Percentiles rank a stretch among this genome's conserved stretches.
Conservation (phyloP, 2,329 filamentous ascomycete species). For the Ophiostoma sp. region DNA sequence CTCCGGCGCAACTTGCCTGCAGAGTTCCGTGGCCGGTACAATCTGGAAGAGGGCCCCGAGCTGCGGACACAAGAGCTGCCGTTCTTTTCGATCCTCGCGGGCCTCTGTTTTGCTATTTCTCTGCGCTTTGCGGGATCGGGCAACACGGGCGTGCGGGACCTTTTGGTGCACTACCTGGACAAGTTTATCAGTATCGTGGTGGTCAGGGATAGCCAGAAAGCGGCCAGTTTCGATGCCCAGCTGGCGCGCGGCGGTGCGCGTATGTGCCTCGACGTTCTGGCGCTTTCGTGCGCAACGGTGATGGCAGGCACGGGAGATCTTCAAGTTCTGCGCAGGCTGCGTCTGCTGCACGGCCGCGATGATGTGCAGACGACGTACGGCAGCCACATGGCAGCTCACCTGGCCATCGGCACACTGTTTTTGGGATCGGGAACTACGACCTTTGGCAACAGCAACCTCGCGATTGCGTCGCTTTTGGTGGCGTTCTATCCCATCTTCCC, state of each 20-base stretch:
- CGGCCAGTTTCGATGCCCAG: constrained; percentile 69
- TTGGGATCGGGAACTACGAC: constrained; percentile 89
- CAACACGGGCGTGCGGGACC: constrained; percentile 65
- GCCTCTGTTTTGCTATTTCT: constrained; percentile 75
- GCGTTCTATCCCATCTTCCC: constrained; percentile 95
- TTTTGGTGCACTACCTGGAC: constrained; percentile 79
- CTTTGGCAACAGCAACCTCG: constrained; percentile 80
- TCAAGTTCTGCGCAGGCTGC: constrained; percentile 73
- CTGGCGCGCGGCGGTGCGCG: constrained; percentile 75
- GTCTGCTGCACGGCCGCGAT: constrained; percentile 80
- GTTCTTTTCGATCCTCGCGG: constrained; percentile 86
- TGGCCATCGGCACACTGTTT: constrained; percentile 87
- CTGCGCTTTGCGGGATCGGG: constrained; percentile 70
- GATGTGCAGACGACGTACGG: constrained; percentile 84
- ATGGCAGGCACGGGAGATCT: constrained; percentile 97
- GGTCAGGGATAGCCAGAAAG: constrained; percentile 43
- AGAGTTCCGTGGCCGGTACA: constrained; percentile 59
- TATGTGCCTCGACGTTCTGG: constrained; percentile 86
- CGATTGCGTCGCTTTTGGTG: constrained; percentile 77
- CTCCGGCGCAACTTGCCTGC: constrained; percentile 66
- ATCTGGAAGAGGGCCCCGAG: constrained; percentile 53
- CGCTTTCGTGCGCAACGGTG: constrained; percentile 75
- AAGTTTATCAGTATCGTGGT: constrained; percentile 71
- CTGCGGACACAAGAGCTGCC: constrained; percentile 80
- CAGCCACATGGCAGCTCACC: constrained; percentile 85